Conservation (phyloP, 2,329 filamentous ascomycete species). For the Aspergillus quadrilineatus region DNA sequence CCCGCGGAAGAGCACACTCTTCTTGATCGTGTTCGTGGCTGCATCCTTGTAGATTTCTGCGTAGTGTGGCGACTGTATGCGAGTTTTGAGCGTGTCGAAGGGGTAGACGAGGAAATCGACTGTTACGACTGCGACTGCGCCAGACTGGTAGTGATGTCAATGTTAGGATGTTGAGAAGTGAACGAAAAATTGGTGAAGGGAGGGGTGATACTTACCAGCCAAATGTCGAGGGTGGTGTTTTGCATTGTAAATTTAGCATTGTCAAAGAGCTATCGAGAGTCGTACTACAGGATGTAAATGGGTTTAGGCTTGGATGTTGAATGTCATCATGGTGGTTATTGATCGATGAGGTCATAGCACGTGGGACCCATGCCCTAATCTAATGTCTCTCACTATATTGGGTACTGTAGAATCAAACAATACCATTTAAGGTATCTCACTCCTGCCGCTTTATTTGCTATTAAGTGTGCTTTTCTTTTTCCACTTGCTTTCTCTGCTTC, state of each 20-base stretch:
- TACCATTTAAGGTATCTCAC: too few species aligned
- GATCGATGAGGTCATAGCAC: slow-evolving; percentile 10
- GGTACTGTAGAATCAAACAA: too few species aligned
- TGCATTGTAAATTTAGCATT: background rate
- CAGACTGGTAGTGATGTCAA: slow-evolving; percentile 57
- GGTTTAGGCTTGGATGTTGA: too few species aligned
- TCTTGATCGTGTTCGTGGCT: slow-evolving; percentile 54
- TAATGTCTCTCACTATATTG: background rate
- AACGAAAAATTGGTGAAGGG: too few species aligned
- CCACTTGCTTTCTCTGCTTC: too few species aligned
- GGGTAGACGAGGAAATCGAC: slow-evolving; percentile 86
- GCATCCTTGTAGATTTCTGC: slow-evolving; percentile 63
- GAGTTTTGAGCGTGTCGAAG: slow-evolving; percentile 85
- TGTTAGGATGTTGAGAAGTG: background rate
- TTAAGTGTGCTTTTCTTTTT: too few species aligned
- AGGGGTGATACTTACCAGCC: slow-evolving; percentile 49
- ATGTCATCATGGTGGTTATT: slow-evolving; percentile 1
- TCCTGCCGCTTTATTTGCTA: too few species aligned
- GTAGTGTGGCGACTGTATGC: slow-evolving; percentile 77
- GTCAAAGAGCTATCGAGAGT: background rate
- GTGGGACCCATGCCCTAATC: slow-evolving; percentile 2
- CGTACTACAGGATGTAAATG: too few species aligned
- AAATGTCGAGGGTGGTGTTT: slow-evolving; percentile 56
- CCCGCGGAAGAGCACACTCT: slow-evolving; percentile 63
- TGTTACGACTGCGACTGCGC: slow-evolving; percentile 79